Base-by-base conservation (phyloP, 345 rosid genomes). In the Rhizophora mangle region DNA sequence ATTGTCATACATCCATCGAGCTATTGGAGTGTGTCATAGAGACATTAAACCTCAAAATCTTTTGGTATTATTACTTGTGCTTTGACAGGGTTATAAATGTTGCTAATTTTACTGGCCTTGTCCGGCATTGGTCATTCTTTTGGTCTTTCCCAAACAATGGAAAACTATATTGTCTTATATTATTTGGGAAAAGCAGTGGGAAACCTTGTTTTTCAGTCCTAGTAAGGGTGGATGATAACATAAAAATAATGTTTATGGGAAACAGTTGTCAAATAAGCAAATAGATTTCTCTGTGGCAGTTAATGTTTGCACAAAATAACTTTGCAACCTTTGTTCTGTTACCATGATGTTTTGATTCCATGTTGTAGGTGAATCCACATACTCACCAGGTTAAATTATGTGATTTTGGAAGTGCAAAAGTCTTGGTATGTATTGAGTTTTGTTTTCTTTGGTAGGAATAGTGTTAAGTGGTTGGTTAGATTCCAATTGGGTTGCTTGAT, bases 361-460 rank as follows among this genome's bases (percentile, higher is more conserved):
- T 37, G 60, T 21, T 75, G 60, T 81, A 94, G 98, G 98, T 92
- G 62, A 92, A 95, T 77, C 99, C 99, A 0, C 99, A 92, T 70
- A 95, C 99, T 5, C 99, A 95, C 69, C 99, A 92, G 83, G 96
- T 95, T 67, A 95, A 95, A 78, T 77, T 95, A 53, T 95, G 99
- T 70, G 99, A 95, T 75, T 95, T 95, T 82, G 99, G 98, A 65
- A 95, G 99, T 81, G 99, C 99, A 2, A 95, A 95, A 87, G 96
- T 90, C 75, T 81, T 95, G 98, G 99, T 95, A 70, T 2, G 92
- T 76, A 39, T 46, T 59, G 21, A 6, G 66, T 27, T 71, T 37
- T 49, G 26, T 46, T 24, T 39, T 43, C 15, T 15, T 63, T 15
- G 16, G 60, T 55, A 21, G 24, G 60, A 21, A 22, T 55, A 32